A percentile compares a stretch with the other conserved stretches of the same genome.
Conservation (phyloP, 345 rosid species). For the Boechera retrofracta region DNA sequence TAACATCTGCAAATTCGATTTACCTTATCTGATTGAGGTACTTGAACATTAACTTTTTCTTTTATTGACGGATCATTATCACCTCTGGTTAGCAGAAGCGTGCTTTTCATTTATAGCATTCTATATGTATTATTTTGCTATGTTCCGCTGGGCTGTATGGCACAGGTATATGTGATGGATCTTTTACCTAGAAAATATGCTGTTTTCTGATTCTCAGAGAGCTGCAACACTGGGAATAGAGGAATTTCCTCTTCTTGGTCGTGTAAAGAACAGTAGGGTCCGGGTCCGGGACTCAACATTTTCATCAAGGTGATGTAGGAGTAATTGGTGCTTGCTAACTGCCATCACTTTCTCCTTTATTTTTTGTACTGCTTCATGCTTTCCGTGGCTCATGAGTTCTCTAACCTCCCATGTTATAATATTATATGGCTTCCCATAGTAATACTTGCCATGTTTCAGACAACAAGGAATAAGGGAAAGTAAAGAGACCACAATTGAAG, state of each 20-base stretch:
- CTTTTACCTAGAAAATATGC: conserved; percentile 19
- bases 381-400: conserved; percentile 21
- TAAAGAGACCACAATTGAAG: conserved; percentile 93
- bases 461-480: conserved; percentile 94
- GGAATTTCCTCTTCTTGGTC: conserved; percentile 90
- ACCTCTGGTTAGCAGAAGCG: conserved; percentile 22
- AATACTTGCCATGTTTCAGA: conserved; percentile 55
- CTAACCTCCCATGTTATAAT: background rate
- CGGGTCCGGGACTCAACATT: conserved; percentile 87
- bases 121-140: conserved; percentile 2
- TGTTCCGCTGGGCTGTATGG: conserved; percentile 18
- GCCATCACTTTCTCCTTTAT: conserved; percentile 14
- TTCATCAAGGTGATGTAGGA: conserved; percentile 76
- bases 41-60: conserved; percentile 27
- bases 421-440: conserved; percentile 18
- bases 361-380: conserved; percentile 17
- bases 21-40: conserved; percentile 99
- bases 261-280: conserved; percentile 83
- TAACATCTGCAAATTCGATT: conserved; percentile 97
- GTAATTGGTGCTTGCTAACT: conserved; percentile 25
- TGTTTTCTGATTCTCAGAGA: conserved; percentile 60
- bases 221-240: conserved; percentile 84
- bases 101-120: conserved; percentile 28
- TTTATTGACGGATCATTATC: conserved; percentile 18
- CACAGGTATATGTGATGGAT: conserved; percentile 16